These are phyloP conservation scores for Kickxella alabastrina DNA, from an alignment of 192 early-diverging fungal species.

Conservation along the genomic window DNA sequence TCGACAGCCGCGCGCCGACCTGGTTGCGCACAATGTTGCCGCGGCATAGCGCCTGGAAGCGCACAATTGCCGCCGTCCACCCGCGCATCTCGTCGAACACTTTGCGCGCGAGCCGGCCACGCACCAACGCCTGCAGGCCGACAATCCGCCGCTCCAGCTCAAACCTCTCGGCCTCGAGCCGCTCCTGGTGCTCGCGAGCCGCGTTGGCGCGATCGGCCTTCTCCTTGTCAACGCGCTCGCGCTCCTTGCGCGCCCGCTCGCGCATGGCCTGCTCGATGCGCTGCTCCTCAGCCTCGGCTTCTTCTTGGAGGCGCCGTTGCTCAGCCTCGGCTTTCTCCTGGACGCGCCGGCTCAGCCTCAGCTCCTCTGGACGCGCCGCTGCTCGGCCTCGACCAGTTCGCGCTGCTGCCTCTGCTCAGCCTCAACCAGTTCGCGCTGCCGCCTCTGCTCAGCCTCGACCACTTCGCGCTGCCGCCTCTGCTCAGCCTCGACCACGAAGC, in stretches of 20 bases:
- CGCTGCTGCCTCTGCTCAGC: slow-evolving; percentile 2
- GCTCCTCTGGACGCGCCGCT: slow-evolving; percentile 15
- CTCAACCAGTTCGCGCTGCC: not conserved
- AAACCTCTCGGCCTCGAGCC: slow-evolving; percentile 27
- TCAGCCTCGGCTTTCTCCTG: slow-evolving; percentile 1
- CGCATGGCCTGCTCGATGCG: slow-evolving; percentile 9
- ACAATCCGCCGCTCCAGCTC: slow-evolving; percentile 49
- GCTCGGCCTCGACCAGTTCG: slow-evolving; percentile 18
- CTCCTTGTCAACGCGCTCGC: slow-evolving; percentile 8
- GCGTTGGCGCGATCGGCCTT: slow-evolving; percentile 11
- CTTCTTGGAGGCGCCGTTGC: not conserved
- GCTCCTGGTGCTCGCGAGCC: slow-evolving; percentile 23
- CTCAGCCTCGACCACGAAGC: slow-evolving; percentile 7
- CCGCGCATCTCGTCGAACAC: slow-evolving; percentile 53
- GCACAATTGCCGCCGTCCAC: slow-evolving; percentile 45
- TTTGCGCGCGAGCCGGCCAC: slow-evolving; percentile 56
- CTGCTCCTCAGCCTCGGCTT: slow-evolving; percentile 15
- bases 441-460: not conserved
- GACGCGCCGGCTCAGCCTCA: slow-evolving; percentile 6
- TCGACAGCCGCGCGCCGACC: slow-evolving; percentile 24
- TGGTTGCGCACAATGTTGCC: slow-evolving; percentile 41
- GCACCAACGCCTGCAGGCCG: slow-evolving; percentile 57
- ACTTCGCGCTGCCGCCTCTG: slow-evolving; percentile 8
- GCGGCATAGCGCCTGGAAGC: slow-evolving; percentile 50
- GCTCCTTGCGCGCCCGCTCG: slow-evolving; percentile 13